phyloP scores from a whole-genome alignment of 768 basidiomycete species.

The button mushroom (Agaricus bisporus) region DNA sequence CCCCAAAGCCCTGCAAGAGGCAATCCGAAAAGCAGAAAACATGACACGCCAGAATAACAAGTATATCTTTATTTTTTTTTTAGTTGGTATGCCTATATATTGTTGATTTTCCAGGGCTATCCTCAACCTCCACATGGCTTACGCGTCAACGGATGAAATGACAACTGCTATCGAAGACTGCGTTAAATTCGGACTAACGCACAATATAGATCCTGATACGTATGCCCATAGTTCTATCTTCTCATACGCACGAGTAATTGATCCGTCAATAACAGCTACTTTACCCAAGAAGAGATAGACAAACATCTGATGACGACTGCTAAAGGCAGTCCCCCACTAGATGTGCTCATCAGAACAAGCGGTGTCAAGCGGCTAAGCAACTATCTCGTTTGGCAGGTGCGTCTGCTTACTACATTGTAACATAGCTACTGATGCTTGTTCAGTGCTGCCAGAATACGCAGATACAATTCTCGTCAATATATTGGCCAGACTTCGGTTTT shows the following conservation, averaged over 20 bases:
- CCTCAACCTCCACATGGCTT: constrained; percentile 90
- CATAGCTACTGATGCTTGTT: not conserved
- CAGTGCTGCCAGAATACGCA: constrained; percentile 82
- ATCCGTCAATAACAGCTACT: constrained; percentile 16
- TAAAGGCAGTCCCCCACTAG: constrained; percentile 71
- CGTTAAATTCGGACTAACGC: constrained; percentile 34
- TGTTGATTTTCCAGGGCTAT: constrained; percentile 51
- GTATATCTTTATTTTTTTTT: constrained; percentile 31
- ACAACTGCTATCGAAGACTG: constrained; percentile 63
- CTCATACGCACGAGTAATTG: not conserved
- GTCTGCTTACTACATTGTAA: constrained; percentile 15
- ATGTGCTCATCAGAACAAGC: constrained; percentile 87
- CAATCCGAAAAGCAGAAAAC: constrained; percentile 64
- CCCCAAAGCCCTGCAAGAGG: constrained; percentile 66
- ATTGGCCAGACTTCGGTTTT: constrained; percentile 93
- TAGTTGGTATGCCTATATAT: constrained; percentile 34
- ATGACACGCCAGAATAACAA: constrained; percentile 69
- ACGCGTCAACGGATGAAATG: constrained; percentile 89
- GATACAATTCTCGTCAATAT: constrained; percentile 75
- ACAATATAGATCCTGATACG: constrained; percentile 16
- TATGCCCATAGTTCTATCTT: constrained; percentile 10
- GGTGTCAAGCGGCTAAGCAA: constrained; percentile 87
- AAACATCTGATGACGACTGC: constrained; percentile 59
- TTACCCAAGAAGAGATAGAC: constrained; percentile 67
- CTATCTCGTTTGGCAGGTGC: constrained; percentile 93